Evolutionary conservation across 768 basidiomycete genomes (phyloP).

Genomic region (Rossbeevera mucosa): DNA sequence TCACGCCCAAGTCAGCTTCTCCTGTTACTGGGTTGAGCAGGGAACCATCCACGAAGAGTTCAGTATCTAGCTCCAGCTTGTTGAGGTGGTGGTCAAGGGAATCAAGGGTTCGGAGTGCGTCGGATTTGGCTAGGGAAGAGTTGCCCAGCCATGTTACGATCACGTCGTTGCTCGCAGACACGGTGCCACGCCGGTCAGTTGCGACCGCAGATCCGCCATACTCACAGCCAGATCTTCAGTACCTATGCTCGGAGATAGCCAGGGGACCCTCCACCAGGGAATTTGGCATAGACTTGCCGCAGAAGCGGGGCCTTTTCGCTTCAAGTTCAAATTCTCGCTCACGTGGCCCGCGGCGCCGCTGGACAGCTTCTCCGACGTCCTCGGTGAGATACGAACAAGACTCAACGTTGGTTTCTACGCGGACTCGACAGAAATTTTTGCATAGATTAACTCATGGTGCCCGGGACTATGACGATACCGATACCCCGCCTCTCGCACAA

Average conservation of each 20-base stretch:
- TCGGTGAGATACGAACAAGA: slow-evolving; percentile 15
- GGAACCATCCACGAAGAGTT: slow-evolving; percentile 24
- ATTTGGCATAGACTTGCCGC: slow-evolving; percentile 21
- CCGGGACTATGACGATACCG: slow-evolving; percentile 9
- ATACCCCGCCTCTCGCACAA: slow-evolving; percentile 3
- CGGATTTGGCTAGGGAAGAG: slow-evolving; percentile 37
- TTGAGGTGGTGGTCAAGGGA: slow-evolving; percentile 49
- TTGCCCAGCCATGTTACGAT: slow-evolving; percentile 24
- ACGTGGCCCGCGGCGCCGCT: slow-evolving; percentile 19
- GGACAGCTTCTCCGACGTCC: slow-evolving; percentile 14
- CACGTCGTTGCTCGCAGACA: slow-evolving; percentile 21
- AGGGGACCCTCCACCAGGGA: slow-evolving; percentile 16
- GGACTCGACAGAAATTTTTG: slow-evolving; percentile 34
- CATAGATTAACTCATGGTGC: slow-evolving; percentile 28
- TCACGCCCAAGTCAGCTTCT: slow-evolving; percentile 45
- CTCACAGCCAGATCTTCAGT: slow-evolving; percentile 30
- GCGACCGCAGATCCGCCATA: slow-evolving; percentile 20
- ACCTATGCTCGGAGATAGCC: slow-evolving; percentile 15
- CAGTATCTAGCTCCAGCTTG: slow-evolving; percentile 29
- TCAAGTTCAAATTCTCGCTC: too few relatives aligned
- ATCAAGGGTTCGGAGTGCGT: slow-evolving; percentile 49
- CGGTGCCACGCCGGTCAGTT: slow-evolving; percentile 6
- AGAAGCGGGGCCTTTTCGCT: slow-evolving; percentile 12
- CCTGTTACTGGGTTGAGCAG: slow-evolving; percentile 32
- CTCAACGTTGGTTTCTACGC: slow-evolving; percentile 13